These are phyloP conservation scores for Ligustrum vulgare DNA, from an alignment of 257 asterid genomes.

Conservation along the genomic window DNA sequence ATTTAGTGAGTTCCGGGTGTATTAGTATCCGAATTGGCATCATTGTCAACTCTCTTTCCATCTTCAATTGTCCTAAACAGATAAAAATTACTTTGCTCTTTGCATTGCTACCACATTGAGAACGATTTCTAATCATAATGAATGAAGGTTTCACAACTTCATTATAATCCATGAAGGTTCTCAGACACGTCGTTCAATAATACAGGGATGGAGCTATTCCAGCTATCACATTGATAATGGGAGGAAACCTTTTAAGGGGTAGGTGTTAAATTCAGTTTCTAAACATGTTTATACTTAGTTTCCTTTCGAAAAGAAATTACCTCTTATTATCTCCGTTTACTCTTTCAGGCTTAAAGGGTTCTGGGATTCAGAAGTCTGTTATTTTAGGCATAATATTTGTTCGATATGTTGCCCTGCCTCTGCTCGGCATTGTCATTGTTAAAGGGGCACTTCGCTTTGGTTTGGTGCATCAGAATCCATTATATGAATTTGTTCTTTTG, in stretches of 20 bases:
- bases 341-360: constrained; percentile 60
- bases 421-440: constrained; percentile 62
- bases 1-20: neutral
- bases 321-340: neutral
- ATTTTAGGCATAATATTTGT: constrained; percentile 57
- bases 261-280: neutral
- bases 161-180: constrained; percentile 5
- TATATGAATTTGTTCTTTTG: constrained; percentile 74
- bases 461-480: constrained; percentile 50
- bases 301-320: neutral
- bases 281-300: neutral
- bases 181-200: constrained; percentile 1
- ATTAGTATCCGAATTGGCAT: neutral
- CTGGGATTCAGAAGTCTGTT: constrained; percentile 53
- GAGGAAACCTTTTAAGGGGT: constrained; percentile 83
- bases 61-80: neutral
- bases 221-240: constrained; percentile 72
- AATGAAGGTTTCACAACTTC: neutral
- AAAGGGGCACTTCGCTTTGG: constrained; percentile 63
- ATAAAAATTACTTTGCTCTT: neutral
- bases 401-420: constrained; percentile 66
- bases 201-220: constrained; percentile 95
- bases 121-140: neutral
- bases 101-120: neutral
- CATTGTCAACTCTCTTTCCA: neutral